These are phyloP conservation scores for Haematococcus sp. DNA, from an alignment of 139 green algal species.

Conservation along the genomic window DNA sequence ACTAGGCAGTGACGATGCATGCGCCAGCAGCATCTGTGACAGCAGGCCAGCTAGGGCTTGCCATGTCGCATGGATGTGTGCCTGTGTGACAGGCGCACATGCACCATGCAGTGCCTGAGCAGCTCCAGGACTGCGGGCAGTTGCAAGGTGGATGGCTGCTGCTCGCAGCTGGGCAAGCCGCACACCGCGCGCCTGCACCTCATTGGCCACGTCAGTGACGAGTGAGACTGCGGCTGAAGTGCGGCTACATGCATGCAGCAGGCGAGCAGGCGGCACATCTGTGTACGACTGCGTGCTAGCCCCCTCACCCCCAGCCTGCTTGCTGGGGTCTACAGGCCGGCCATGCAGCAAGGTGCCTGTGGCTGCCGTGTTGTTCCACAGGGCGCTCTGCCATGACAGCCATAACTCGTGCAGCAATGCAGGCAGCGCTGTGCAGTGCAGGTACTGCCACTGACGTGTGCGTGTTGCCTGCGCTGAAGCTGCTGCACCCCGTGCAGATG, in stretches of 20 bases:
- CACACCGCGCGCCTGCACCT: constrained; percentile 15
- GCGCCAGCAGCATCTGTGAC: constrained; percentile 49
- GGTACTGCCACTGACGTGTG: constrained; percentile 16
- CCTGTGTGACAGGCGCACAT: constrained; percentile 12
- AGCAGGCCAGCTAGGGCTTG: constrained; percentile 36
- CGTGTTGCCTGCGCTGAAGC: neutral
- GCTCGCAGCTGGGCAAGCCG: constrained; percentile 74
- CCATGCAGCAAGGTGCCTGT: constrained; percentile 9
- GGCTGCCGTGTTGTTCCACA: constrained; percentile 30
- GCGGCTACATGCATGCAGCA: neutral
- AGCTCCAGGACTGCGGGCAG: neutral
- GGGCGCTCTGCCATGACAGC: constrained; percentile 63
- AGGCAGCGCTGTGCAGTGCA: constrained; percentile 34
- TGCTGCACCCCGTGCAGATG: too few relatives aligned
- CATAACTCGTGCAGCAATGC: constrained; percentile 73
- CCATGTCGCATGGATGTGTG: constrained; percentile 21
- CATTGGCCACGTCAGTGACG: neutral
- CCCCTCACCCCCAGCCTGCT: neutral
- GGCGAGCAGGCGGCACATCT: constrained; percentile 1
- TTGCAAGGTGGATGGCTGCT: constrained; percentile 22
- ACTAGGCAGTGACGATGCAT: constrained; percentile 22
- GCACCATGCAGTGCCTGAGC: too few relatives aligned
- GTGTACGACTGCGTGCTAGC: neutral
- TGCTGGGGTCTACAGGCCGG: neutral
- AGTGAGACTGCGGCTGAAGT: neutral